Evolutionary conservation across 2,329 filamentous ascomycete genomes (phyloP).

Genomic region (Calonectria ilicicola): DNA sequence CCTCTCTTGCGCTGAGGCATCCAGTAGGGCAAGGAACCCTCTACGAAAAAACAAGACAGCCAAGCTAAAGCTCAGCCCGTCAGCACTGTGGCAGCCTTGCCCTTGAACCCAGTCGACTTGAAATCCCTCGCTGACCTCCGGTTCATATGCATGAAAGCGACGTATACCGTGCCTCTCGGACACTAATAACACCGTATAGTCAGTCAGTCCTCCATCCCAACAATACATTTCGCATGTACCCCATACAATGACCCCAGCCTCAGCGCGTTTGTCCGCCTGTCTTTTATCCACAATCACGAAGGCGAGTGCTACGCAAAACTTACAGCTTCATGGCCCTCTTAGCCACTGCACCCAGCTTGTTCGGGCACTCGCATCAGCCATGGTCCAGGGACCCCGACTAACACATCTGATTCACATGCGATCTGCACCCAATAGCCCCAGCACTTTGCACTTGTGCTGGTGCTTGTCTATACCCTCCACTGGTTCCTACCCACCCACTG

Average conservation of each 20-base stretch:
- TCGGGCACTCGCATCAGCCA: not conserved
- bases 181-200: conserved; percentile 2
- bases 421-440: conserved; percentile 1
- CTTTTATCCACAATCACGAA: conserved; percentile 16
- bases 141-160: not conserved
- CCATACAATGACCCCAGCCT: conserved; percentile 2
- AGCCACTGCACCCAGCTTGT: not conserved
- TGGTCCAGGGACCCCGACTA: not conserved
- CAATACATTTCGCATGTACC: not conserved
- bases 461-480: conserved; percentile 15
- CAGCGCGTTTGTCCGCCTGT: not conserved
- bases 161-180: not conserved
- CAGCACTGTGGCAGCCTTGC: conserved; percentile 15
- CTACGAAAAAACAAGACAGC: not conserved
- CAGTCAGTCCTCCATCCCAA: not conserved
- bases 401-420: conserved; percentile 24
- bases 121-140: not conserved
- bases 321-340: not conserved
- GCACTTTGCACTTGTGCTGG: conserved; percentile 1
- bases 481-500: conserved; percentile 18
- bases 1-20: not conserved
- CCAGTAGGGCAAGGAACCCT: not conserved
- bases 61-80: not conserved
- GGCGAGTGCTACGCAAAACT: not conserved
- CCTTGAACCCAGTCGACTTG: not conserved